phyloP scores from a whole-genome alignment of 495 filamentous ascomycete species.

The Apiosordaria backusii region DNA sequence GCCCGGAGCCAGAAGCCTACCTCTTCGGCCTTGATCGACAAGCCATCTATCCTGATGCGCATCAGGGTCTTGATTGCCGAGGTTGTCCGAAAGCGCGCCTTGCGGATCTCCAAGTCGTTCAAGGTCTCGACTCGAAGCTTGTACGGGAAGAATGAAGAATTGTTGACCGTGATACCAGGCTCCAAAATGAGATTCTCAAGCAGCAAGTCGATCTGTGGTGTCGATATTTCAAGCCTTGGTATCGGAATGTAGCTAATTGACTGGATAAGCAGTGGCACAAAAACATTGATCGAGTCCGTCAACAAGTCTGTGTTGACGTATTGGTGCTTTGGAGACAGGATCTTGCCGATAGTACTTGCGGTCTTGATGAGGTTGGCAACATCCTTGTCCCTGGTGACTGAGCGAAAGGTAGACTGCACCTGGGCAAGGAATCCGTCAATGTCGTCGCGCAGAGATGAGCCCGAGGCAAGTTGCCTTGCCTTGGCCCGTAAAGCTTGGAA shows the following conservation, averaged over 20 bases:
- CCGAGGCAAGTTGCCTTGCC: slow-evolving; percentile 58
- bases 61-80: slow-evolving; percentile 65
- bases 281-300: slow-evolving; percentile 69
- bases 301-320: slow-evolving; percentile 65
- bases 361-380: slow-evolving; percentile 65
- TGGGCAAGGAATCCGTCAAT: slow-evolving; percentile 70
- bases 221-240: slow-evolving; percentile 77
- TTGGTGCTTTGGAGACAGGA: slow-evolving; percentile 56
- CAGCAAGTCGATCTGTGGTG: slow-evolving; percentile 77
- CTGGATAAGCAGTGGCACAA: slow-evolving; percentile 73
- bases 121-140: slow-evolving; percentile 74
- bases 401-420: slow-evolving; percentile 60
- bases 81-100: slow-evolving; percentile 67
- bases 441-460: slow-evolving; percentile 66
- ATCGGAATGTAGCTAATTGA: slow-evolving; percentile 83
- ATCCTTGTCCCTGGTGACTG: slow-evolving; percentile 65
- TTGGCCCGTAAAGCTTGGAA: slow-evolving; percentile 67
- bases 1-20: slow-evolving; percentile 71
- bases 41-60: slow-evolving; percentile 70
- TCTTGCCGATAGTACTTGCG: slow-evolving; percentile 57
- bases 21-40: slow-evolving; percentile 78
- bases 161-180: slow-evolving; percentile 78
- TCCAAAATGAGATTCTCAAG: slow-evolving; percentile 90
- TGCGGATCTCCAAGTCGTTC: slow-evolving; percentile 81
- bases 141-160: slow-evolving; percentile 85